Base-by-base conservation (phyloP, 345 rosid genomes). In the Turnera subulata region DNA sequence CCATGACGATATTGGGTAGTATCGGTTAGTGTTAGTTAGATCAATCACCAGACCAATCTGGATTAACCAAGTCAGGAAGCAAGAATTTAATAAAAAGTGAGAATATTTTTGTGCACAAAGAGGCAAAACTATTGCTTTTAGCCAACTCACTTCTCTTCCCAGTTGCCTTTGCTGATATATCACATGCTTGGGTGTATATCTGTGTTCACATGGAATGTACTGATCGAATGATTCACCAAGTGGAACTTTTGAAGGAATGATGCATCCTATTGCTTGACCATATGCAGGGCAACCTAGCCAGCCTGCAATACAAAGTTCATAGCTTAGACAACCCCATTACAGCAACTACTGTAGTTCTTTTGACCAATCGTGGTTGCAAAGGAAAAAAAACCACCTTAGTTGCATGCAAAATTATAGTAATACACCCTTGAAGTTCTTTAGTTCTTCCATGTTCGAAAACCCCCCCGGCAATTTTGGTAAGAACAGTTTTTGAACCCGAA, bases 21-120 rank as follows among this genome's bases (percentile, higher is more conserved):
- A 89, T 17, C 95, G 92, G 44, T 70, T 68, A 46, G 98, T 86
- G 74, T 92, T 92, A 48, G 96, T 92, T 77, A 92, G 78, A 83
- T 88, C 98, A 58, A 92, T 89, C 72, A 92, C 98, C 51, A 92
- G 76, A 65, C 95, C 98, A 78, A 89, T 82, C 98, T 91, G 84
- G 25, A 66, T 58, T 42, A 17, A 8, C 11, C 15, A 19, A 20
- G 12, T 11, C 1, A 46, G 10, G 15, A 32, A 46, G 5, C 11
- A 43, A 56, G 38, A 39, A n/a, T n/a, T n/a, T 56, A 17, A 40
- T 44, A 32, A n/a, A 52, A 37, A 37, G 2, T n/a, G 22, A 17
- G 14, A 14, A 21, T 24, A 39, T 15, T 23, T 24, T 37, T 7
- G 26, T 19, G 18, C 11, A 54, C 9, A 46, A 54, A 50, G 11